Conservation (phyloP, 2,329 filamentous ascomycete genomes). For the Dryadomyces quercus-mongolicae region DNA sequence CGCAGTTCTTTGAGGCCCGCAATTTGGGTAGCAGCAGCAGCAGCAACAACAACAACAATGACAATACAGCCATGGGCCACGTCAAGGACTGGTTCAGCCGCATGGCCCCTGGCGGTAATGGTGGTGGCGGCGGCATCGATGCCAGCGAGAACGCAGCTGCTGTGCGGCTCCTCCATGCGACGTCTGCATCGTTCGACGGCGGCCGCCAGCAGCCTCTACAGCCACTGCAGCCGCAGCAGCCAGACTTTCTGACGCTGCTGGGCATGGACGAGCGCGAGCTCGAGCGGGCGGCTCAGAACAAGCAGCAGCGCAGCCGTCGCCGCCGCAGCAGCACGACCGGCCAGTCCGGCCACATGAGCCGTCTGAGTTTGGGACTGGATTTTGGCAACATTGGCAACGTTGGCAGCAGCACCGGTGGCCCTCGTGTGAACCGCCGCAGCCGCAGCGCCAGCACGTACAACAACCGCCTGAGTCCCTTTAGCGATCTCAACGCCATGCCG, state of each 20-base stretch:
- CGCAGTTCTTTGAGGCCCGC: slow-evolving; percentile 31
- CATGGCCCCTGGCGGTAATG: slow-evolving; percentile 14
- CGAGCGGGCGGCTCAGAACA: slow-evolving; percentile 23
- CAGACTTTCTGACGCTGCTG: slow-evolving; percentile 30
- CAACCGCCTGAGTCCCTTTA: slow-evolving; percentile 27
- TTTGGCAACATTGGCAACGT: not conserved
- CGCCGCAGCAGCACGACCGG: slow-evolving; percentile 1
- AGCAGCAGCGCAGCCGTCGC: slow-evolving; percentile 16
- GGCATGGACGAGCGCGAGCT: slow-evolving; percentile 30
- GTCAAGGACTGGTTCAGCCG: slow-evolving; percentile 25
- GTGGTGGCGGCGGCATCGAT: no score
- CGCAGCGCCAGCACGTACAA: slow-evolving; percentile 3
- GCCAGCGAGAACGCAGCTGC: not conserved
- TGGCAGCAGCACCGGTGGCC: no score
- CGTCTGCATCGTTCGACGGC: not conserved
- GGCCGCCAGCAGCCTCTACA: not conserved
- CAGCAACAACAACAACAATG: no score
- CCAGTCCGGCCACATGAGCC: not conserved
- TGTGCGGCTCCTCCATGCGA: slow-evolving; percentile 4
- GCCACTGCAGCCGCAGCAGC: slow-evolving; percentile 13
- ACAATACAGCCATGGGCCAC: slow-evolving; percentile 24
- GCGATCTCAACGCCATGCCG: slow-evolving; percentile 30
- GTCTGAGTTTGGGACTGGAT: slow-evolving; percentile 12
- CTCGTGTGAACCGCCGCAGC: not conserved
- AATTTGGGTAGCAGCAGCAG: slow-evolving; percentile 15